Base-by-base conservation (phyloP, 768 basidiomycete genomes). In the Sistotremastrum suecicum region DNA sequence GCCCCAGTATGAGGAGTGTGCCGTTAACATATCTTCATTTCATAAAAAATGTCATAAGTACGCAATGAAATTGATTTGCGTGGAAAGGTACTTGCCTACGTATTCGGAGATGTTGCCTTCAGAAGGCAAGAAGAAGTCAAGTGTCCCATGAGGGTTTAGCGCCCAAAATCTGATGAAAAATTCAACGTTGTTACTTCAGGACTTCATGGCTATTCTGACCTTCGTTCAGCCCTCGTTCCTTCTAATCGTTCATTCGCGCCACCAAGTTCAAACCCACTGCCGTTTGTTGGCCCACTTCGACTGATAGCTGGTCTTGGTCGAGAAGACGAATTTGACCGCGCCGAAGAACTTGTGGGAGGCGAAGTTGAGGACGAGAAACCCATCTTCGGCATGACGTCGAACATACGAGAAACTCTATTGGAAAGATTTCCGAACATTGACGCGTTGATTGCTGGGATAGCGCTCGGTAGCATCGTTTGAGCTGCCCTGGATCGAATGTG, bases 71-170 rank as follows among this genome's bases (percentile, higher is more conserved):
- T 37, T 9, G 33, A 7, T 12, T 30, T 3, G 41, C 12, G 12
- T 29, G n/a, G 29, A 42, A n/a, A 37, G 42, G 31, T 20, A 41
- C 51, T 36, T 34, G 50, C 51, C 64, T 32, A 66, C 56, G 45
- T 68, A 68, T 50, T 66, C 65, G 53, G 62, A 64, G 34, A 65
- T 58, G 33, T 48, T 54, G 7, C 66, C 64, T 6, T 62, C 59
- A 5, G 59, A 55, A 5, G 66, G 63, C n/a, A 68, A 53, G 49
- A 57, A 60, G 45, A 64, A 68, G 48, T 68, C 66, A 5, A 69
- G 47, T 42, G 65, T 67, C 3, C 68, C 67, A 50, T 68, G 67
- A 3, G 66, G 66, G 44, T 69, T 69, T 37, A 69, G 50, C 1
- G 68, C 68, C 7, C 56, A 57, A 50, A 69, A 67, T n/a, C 68